These are phyloP conservation scores for Amylostereum chailletii DNA, from an alignment of 1,284 basidiomycete species.

Conservation along the genomic window DNA sequence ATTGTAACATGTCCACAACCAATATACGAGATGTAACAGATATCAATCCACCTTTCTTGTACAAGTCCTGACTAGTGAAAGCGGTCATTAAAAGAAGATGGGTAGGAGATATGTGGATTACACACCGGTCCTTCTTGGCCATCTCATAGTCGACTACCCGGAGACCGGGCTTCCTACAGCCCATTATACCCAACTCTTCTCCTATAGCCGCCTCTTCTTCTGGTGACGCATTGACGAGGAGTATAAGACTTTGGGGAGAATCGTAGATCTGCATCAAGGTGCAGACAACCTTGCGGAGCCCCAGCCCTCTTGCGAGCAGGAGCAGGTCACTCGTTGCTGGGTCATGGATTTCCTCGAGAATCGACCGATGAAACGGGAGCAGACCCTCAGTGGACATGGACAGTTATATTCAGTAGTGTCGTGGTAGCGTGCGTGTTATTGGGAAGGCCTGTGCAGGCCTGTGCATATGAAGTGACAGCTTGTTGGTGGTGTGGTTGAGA, in stretches of 20 bases:
- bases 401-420: not conserved
- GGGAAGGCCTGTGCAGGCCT: no score
- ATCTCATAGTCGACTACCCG: slow-evolving; percentile 83
- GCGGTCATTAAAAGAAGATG: not conserved
- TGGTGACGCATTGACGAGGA: slow-evolving; percentile 81
- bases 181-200: slow-evolving; percentile 89
- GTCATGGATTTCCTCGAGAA: slow-evolving; percentile 62
- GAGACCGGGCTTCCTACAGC: slow-evolving; percentile 81
- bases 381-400: slow-evolving; percentile 20
- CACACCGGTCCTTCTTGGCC: slow-evolving; percentile 70
- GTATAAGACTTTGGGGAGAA: slow-evolving; percentile 74
- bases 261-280: slow-evolving; percentile 90
- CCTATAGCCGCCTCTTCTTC: slow-evolving; percentile 90
- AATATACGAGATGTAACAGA: slow-evolving; percentile 92
- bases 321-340: slow-evolving; percentile 78
- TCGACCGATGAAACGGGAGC: slow-evolving; percentile 56
- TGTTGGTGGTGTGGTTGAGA: no score
- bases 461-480: no score
- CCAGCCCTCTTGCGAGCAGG: slow-evolving; percentile 81
- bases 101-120: not conserved
- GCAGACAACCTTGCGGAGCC: slow-evolving; percentile 74
- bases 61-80: slow-evolving; percentile 67
- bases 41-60: slow-evolving; percentile 82
- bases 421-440: not conserved
- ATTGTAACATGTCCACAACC: slow-evolving; percentile 91